Percentiles rank a stretch among this genome's conserved stretches.
These are phyloP conservation scores for Eruca vesicaria DNA, from an alignment of 441 rosid genomes.

Conservation along the genomic window DNA sequence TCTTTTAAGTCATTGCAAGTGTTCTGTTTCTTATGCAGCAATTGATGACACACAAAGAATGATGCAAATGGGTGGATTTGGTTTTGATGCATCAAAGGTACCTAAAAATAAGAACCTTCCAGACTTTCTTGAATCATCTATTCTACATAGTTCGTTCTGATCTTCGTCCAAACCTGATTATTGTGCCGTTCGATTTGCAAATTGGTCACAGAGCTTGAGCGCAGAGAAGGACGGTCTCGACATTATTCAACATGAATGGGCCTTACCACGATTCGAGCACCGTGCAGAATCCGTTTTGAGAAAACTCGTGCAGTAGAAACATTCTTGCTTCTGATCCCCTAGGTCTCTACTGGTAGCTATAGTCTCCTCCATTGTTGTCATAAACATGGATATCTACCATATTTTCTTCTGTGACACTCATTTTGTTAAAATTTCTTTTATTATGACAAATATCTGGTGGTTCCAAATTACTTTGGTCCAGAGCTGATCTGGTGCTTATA, in stretches of 20 bases:
- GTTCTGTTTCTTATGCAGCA: conserved; percentile 49
- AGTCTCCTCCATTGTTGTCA: neutral
- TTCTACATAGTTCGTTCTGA: neutral
- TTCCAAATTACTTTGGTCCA: neutral
- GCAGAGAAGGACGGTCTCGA: conserved; percentile 91
- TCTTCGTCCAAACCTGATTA: conserved; percentile 17
- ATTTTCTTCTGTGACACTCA: neutral
- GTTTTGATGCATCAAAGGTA: conserved; percentile 89
- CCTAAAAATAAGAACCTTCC: neutral
- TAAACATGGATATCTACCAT: neutral
- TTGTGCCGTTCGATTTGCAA: neutral
- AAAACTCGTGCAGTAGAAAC: conserved; percentile 45
- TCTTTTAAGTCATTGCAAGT: neutral
- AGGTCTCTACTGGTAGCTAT: neutral
- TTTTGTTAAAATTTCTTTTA: neutral
- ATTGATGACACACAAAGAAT: conserved; percentile 90
- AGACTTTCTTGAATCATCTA: neutral
- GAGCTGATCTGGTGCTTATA: neutral
- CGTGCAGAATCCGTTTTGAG: conserved; percentile 82
- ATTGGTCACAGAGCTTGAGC: conserved; percentile 60
- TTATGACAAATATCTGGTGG: neutral
- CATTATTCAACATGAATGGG: conserved; percentile 89
- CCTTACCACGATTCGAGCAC: conserved; percentile 78
- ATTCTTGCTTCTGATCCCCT: neutral
- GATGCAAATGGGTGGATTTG: conserved; percentile 99